Evolutionary conservation across 2,329 filamentous ascomycete species (phyloP).

Genomic region (Mycosphaerella arachidis): DNA sequence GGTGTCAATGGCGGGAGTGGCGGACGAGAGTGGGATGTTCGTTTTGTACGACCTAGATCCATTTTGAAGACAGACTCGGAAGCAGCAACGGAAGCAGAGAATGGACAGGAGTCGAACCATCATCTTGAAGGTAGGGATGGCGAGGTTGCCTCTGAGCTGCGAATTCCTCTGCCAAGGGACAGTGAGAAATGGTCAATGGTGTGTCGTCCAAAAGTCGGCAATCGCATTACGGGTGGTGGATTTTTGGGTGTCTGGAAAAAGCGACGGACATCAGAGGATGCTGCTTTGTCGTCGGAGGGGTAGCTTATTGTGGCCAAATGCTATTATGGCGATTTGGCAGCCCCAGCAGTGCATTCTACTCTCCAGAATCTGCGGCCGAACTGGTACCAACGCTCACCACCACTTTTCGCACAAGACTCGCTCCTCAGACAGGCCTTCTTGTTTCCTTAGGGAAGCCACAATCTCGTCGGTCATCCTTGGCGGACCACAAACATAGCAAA

Average conservation of each 20-base stretch:
- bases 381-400: conserved; percentile 41
- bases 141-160: not conserved
- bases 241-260: conserved; percentile 37
- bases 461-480: conserved; percentile 46
- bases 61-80: conserved; percentile 4
- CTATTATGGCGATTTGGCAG: no score
- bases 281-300: not conserved
- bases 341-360: no score
- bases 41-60: conserved; percentile 44
- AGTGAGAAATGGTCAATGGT: conserved; percentile 25
- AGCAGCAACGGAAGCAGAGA: conserved; percentile 1
- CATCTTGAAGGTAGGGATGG: conserved; percentile 1
- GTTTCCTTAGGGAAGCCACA: conserved; percentile 37
- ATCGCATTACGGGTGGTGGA: conserved; percentile 35
- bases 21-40: conserved; percentile 62
- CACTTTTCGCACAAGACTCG: conserved; percentile 49
- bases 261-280: conserved; percentile 23
- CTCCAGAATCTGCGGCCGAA: not conserved
- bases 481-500: conserved; percentile 48
- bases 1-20: conserved; percentile 46
- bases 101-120: not conserved
- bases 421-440: conserved; percentile 37
- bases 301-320: conserved; percentile 12
- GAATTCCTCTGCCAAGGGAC: not conserved
- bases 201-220: conserved; percentile 39